Conservation (phyloP, 768 basidiomycete genomes). For the Coprinopsis sp. region DNA sequence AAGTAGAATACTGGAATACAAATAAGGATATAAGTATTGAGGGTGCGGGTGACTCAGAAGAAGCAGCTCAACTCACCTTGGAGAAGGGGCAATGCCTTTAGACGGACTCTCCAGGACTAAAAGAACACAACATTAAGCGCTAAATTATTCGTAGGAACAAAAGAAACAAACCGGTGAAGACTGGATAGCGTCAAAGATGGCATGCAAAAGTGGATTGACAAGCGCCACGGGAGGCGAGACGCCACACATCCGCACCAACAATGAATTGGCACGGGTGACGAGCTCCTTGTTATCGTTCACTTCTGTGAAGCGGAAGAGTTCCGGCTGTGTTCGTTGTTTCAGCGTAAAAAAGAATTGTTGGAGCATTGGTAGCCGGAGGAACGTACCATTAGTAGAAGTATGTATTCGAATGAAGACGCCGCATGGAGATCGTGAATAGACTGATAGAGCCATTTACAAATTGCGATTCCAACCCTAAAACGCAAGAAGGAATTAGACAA, state of each 20-base stretch:
- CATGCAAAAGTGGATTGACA: conserved; percentile 63
- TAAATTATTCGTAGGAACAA: background rate
- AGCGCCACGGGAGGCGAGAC: conserved; percentile 71
- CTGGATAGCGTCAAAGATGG: conserved; percentile 73
- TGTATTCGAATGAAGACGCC: conserved; percentile 72
- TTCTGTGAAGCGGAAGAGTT: conserved; percentile 73
- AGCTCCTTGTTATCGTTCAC: conserved; percentile 76
- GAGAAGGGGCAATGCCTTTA: conserved; percentile 81
- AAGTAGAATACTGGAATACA: conserved; percentile 68
- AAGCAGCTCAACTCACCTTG: conserved; percentile 45
- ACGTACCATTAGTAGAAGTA: conserved; percentile 72
- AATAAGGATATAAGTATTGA: conserved; percentile 5
- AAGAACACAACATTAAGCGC: conserved; percentile 7
- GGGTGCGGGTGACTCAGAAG: background rate
- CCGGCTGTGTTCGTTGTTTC: too few species aligned
- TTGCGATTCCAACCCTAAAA: conserved; percentile 55
- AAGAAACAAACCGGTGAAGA: conserved; percentile 56
- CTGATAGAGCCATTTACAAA: conserved; percentile 77
- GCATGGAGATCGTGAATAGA: conserved; percentile 75
- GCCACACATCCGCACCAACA: conserved; percentile 82
- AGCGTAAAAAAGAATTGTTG: conserved; percentile 9
- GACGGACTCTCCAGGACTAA: conserved; percentile 83
- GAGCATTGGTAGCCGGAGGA: background rate
- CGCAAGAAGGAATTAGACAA: too few species aligned
- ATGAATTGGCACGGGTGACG: conserved; percentile 53